Evolutionary conservation across 1,139 yeast genomes (phyloP).

Genomic region (Meyerozyma athensensis): DNA sequence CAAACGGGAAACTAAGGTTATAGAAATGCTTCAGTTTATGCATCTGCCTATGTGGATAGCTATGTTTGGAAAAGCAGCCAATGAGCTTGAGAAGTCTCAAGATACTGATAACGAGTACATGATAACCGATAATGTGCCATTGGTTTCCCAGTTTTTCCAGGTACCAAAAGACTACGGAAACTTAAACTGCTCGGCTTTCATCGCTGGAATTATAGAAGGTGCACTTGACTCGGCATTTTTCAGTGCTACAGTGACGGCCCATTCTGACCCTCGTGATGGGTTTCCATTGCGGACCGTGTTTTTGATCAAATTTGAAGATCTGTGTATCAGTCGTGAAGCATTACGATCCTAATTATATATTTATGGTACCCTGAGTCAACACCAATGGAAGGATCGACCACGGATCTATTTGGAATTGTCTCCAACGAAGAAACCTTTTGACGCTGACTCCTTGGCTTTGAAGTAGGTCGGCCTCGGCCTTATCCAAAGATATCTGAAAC

Average conservation of each 20-base stretch:
- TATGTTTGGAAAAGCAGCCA: slow-evolving; percentile 78
- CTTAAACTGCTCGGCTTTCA: slow-evolving; percentile 77
- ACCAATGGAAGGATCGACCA: neutral
- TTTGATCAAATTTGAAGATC: slow-evolving; percentile 67
- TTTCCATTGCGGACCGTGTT: slow-evolving; percentile 75
- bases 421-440: slow-evolving; percentile 29
- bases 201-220: slow-evolving; percentile 91
- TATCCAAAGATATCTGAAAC: slow-evolving; percentile 28
- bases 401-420: slow-evolving; percentile 26
- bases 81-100: slow-evolving; percentile 82
- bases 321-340: slow-evolving; percentile 53
- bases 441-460: slow-evolving; percentile 18
- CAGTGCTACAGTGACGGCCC: slow-evolving; percentile 84
- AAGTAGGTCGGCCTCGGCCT: slow-evolving; percentile 18
- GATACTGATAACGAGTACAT: slow-evolving; percentile 77
- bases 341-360: slow-evolving; percentile 13
- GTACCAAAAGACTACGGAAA: slow-evolving; percentile 79
- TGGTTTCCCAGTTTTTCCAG: slow-evolving; percentile 70
- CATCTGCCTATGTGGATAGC: slow-evolving; percentile 80
- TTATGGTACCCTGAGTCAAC: neutral
- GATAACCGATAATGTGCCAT: slow-evolving; percentile 81
- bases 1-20: slow-evolving; percentile 65
- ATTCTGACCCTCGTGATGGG: slow-evolving; percentile 65
- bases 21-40: slow-evolving; percentile 80
- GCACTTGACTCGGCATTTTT: slow-evolving; percentile 77